Base-by-base conservation (phyloP, 2,329 filamentous ascomycete species). In the Herpotrichia juniperi region DNA sequence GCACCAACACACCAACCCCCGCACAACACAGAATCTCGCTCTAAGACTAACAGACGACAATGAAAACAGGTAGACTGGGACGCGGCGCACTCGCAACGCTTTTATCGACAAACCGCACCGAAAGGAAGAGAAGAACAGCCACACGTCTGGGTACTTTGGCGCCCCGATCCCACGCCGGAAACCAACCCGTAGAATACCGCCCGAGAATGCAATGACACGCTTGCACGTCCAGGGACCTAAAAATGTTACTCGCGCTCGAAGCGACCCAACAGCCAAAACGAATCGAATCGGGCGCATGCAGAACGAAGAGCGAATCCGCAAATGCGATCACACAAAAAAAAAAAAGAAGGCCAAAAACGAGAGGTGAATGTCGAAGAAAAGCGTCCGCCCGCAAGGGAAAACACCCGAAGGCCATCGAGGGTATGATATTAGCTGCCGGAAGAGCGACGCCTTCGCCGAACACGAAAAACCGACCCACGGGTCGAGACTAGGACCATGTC, bases 321-420 rank as follows among this genome's bases (percentile, higher is more conserved):
- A 19, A 43, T 50, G 47, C 47, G n/a, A n/a, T n/a, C n/a, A n/a
- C n/a, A n/a, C n/a, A n/a, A n/a, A n/a, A 26, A 50, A 43, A 22
- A 50, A 19, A 26, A 28, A 34, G 16, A 24, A 19, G 44, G 30
- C 37, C 37, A 50, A 3, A 21, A 14, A 17, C 16, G 34, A 19
- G 28, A 48, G 46, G 31, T 19, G 17, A 16, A 42, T 19, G 34
- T 22, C 12, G 17, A 35, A 34, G 22, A 24, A n/a, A 44, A 37
- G 16, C 17, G 12, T 32, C 26, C 19, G 26, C 47, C 37, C 24
- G 26, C 16, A 50, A 32, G 9, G 34, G 8, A n/a, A 43, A 39
- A 25, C 37, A 28, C 47, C 47, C 47, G 25, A 50, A 21, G 39
- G 47, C 47, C 26, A 19, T 26, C n/a, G n/a, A n/a, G n/a, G n/a